Evolutionary conservation across 352 stramenopile genomes (phyloP).

Genomic region (Globisporangium lucens): DNA sequence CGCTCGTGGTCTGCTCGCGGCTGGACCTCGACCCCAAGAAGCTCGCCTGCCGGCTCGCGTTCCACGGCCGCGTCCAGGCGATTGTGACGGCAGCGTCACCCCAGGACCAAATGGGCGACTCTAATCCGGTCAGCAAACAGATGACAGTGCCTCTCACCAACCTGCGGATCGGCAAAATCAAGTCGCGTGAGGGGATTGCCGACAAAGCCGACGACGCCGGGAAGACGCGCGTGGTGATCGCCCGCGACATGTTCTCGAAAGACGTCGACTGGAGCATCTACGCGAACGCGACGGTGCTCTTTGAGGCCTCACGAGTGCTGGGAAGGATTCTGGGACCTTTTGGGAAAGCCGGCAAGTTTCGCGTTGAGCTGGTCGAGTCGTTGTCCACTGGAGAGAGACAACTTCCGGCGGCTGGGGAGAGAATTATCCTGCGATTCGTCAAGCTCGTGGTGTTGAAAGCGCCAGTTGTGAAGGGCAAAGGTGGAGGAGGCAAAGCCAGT

Average conservation of each 20-base stretch:
- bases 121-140: background rate
- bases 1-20: constrained; percentile 69
- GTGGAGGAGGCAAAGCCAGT: background rate
- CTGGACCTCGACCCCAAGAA: constrained; percentile 67
- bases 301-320: constrained; percentile 30
- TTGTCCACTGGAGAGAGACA: background rate
- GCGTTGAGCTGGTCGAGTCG: constrained; percentile 28
- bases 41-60: constrained; percentile 65
- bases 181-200: constrained; percentile 52
- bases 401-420: constrained; percentile 32
- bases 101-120: background rate
- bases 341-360: constrained; percentile 81
- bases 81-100: constrained; percentile 25
- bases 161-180: constrained; percentile 61
- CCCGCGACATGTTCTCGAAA: constrained; percentile 76
- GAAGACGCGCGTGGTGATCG: constrained; percentile 37
- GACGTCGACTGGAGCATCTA: constrained; percentile 73
- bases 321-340: constrained; percentile 68
- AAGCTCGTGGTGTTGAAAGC: constrained; percentile 47
- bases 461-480: constrained; percentile 27
- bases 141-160: constrained; percentile 22
- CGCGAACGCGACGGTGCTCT: constrained; percentile 42
- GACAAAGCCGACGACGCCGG: constrained; percentile 37
- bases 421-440: constrained; percentile 54
- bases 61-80: constrained; percentile 51